These are phyloP conservation scores for Phytophthora sansomeana DNA, from an alignment of 352 stramenopile genomes.

Conservation along the genomic window DNA sequence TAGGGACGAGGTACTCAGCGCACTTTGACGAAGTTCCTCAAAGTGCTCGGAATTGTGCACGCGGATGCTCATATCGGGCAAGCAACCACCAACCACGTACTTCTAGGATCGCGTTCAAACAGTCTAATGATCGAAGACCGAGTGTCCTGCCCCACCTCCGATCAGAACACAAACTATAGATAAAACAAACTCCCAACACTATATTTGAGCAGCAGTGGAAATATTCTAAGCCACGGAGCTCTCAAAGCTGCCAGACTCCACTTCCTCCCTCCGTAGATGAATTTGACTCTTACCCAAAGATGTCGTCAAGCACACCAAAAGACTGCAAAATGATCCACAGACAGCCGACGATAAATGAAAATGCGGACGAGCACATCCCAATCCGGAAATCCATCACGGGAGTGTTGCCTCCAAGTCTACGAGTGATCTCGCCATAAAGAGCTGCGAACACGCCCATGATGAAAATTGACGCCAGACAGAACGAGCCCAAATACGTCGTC, in stretches of 20 bases:
- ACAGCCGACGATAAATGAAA: constrained; percentile 70
- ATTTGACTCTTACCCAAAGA: constrained; percentile 53
- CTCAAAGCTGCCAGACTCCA: too few species aligned
- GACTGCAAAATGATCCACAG: constrained; percentile 78
- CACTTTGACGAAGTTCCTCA: constrained; percentile 70
- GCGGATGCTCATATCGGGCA: constrained; percentile 63
- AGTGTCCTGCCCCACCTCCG: background rate
- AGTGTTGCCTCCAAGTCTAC: constrained; percentile 62
- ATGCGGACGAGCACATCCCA: constrained; percentile 49
- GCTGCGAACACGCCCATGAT: constrained; percentile 93
- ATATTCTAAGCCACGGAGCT: too few species aligned
- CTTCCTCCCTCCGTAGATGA: too few species aligned
- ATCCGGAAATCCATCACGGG: constrained; percentile 59
- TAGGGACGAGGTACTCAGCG: constrained; percentile 44
- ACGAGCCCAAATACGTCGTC: constrained; percentile 80
- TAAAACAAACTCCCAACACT: background rate
- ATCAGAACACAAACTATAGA: constrained; percentile 4
- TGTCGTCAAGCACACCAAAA: constrained; percentile 57
- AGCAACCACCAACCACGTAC: background rate
- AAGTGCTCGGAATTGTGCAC: constrained; percentile 83
- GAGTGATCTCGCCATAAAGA: constrained; percentile 82
- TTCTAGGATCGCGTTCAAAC: background rate
- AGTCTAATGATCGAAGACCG: background rate
- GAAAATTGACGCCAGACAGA: constrained; percentile 83
- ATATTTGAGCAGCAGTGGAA: background rate